Evolutionary conservation across 2,329 filamentous ascomycete species (phyloP).

Genomic region (Ascocoryne sarcoides): DNA sequence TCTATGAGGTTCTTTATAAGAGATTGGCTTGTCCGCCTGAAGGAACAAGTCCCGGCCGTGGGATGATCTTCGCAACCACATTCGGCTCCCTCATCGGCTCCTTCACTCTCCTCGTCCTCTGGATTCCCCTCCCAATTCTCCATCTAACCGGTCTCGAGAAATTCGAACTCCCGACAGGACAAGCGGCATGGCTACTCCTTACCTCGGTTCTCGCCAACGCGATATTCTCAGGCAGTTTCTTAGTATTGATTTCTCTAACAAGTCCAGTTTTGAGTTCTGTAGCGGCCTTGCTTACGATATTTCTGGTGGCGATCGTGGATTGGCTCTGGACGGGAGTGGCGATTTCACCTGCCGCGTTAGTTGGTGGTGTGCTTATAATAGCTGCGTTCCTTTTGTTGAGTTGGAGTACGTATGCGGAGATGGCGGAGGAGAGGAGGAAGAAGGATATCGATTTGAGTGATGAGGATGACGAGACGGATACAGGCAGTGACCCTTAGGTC

Average conservation of each 20-base stretch:
- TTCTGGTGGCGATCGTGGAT: constrained; percentile 88
- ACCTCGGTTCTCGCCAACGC: constrained; percentile 82
- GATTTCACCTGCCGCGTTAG: constrained; percentile 63
- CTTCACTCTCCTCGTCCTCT: constrained; percentile 81
- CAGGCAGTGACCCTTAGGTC: too few relatives aligned
- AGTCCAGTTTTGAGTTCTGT: constrained; percentile 89
- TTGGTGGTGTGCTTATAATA: constrained; percentile 82
- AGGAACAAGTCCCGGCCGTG: constrained; percentile 49
- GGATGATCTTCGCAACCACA: constrained; percentile 90
- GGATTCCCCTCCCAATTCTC: constrained; percentile 82
- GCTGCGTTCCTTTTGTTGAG: constrained; percentile 78
- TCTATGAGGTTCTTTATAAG: constrained; percentile 98
- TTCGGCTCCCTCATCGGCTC: constrained; percentile 80
- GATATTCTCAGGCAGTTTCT: constrained; percentile 84
- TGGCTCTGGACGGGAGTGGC: constrained; percentile 75
- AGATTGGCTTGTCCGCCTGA: constrained; percentile 86
- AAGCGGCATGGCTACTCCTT: constrained; percentile 70
- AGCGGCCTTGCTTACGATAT: constrained; percentile 89
- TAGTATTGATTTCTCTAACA: constrained; percentile 86
- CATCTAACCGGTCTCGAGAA: constrained; percentile 70
- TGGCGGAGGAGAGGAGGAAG: constrained; percentile 71
- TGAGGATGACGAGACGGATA: constrained; percentile 34
- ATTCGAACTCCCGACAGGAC: constrained; percentile 72
- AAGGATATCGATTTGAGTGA: constrained; percentile 36
- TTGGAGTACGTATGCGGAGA: constrained; percentile 89